Percentiles rank a stretch among this genome's conserved stretches.
Conservation (phyloP, 768 basidiomycete genomes). For the Pleurotus cornucopiae region DNA sequence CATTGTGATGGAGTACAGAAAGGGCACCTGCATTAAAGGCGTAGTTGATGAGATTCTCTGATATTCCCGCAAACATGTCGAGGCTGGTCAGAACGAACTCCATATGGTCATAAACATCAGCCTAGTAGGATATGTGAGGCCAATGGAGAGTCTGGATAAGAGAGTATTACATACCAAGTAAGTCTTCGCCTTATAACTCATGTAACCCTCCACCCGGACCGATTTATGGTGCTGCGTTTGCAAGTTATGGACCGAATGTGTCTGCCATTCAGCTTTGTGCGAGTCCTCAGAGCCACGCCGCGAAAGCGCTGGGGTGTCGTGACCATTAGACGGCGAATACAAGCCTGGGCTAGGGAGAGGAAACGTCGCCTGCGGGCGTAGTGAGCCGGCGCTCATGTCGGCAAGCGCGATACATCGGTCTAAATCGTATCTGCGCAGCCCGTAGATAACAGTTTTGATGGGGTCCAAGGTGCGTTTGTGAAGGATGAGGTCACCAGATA, state of each 20-base stretch:
- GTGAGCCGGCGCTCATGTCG: constrained; percentile 32
- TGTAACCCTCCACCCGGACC: constrained; percentile 50
- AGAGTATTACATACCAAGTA: constrained; percentile 44
- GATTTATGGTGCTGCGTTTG: neutral
- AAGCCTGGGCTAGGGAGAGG: neutral
- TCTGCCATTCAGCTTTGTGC: constrained; percentile 10
- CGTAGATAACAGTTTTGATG: constrained; percentile 64
- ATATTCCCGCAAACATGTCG: constrained; percentile 63
- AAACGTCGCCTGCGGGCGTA: neutral
- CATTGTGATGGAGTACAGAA: constrained; percentile 6
- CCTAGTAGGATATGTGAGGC: neutral
- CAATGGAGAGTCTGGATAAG: neutral
- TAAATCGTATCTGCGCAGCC: constrained; percentile 64
- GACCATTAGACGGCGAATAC: neutral
- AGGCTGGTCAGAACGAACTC: constrained; percentile 61
- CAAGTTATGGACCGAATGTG: neutral
- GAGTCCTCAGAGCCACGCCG: constrained; percentile 16
- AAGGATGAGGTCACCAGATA: constrained; percentile 69
- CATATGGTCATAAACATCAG: constrained; percentile 47
- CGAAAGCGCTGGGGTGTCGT: constrained; percentile 2
- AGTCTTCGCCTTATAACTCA: constrained; percentile 66
- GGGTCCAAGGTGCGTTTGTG: constrained; percentile 74
- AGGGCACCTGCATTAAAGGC: constrained; percentile 55
- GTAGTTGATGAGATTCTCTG: constrained; percentile 66
- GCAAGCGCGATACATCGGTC: constrained; percentile 61